phyloP scores from a whole-genome alignment of 78 protist species.

The Guillardia theta region DNA sequence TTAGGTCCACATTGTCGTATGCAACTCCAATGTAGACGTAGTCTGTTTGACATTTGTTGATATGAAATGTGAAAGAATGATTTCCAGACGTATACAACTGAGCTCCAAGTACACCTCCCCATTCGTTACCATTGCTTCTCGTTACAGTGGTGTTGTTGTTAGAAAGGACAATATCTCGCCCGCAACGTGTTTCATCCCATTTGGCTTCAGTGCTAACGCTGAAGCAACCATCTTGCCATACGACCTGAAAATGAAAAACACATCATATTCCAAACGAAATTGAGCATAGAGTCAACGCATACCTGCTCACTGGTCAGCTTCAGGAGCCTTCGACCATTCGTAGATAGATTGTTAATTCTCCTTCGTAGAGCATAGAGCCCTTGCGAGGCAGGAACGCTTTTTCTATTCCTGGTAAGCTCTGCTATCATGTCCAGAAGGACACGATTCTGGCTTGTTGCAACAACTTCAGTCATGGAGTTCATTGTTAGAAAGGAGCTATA shows the following conservation, averaged over 20 bases:
- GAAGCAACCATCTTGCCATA: conserved; percentile 3
- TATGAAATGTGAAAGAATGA: background rate
- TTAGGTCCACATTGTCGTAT: background rate
- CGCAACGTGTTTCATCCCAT: background rate
- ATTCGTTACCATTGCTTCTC: conserved; percentile 22
- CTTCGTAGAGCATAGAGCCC: background rate
- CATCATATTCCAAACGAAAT: background rate
- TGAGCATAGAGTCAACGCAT: background rate
- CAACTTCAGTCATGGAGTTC: background rate
- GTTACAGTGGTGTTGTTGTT: background rate
- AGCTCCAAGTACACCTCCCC: conserved; percentile 13
- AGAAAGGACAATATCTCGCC: conserved; percentile 1
- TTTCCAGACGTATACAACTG: background rate
- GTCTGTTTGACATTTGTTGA: conserved; percentile 15
- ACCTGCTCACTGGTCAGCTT: background rate
- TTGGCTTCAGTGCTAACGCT: background rate
- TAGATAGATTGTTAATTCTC: background rate
- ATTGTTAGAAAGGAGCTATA: background rate
- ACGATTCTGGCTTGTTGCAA: background rate
- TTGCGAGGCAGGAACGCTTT: background rate
- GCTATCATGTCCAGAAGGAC: background rate
- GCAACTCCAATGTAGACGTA: conserved; percentile 22
- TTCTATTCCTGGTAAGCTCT: background rate
- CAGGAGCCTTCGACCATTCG: background rate
- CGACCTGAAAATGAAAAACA: background rate